Evolutionary conservation across 2,329 filamentous ascomycete genomes (phyloP).

Genomic region (Colletotrichum somersetense): DNA sequence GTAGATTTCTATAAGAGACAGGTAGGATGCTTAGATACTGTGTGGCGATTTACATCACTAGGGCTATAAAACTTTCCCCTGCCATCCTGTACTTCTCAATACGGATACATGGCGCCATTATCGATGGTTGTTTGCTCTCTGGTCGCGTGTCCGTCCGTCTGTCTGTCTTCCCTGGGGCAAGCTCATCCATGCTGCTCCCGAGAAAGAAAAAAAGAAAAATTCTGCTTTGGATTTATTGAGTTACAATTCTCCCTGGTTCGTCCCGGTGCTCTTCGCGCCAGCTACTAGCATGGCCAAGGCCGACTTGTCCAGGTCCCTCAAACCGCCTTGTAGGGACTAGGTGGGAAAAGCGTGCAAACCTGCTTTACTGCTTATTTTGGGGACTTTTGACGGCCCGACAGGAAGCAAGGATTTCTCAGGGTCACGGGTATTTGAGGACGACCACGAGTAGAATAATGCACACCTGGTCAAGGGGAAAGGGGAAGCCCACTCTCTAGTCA

Average conservation of each 20-base stretch:
- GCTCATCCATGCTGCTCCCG: background rate
- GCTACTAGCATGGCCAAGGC: background rate
- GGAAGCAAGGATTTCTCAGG: background rate
- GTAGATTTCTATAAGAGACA: too few species aligned
- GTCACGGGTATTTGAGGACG: background rate
- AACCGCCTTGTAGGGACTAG: constrained; percentile 23
- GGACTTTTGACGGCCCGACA: constrained; percentile 6
- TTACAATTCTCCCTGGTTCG: background rate
- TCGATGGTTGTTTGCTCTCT: background rate
- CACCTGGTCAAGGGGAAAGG: background rate
- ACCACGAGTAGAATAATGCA: background rate
- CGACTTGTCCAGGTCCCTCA: constrained; percentile 22
- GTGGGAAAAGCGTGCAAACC: constrained; percentile 16
- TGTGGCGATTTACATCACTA: too few species aligned
- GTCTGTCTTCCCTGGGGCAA: background rate
- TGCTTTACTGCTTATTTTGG: constrained; percentile 19
- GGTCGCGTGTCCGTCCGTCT: constrained; percentile 24
- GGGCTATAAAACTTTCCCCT: too few species aligned
- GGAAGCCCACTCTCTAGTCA: constrained; percentile 3
- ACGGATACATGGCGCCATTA: background rate
- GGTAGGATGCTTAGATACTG: too few species aligned
- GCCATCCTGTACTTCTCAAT: too few species aligned
- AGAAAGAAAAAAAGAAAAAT: too few species aligned
- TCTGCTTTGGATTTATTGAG: background rate
- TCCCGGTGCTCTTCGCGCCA: background rate